phyloP scores from a whole-genome alignment of 2,329 filamentous ascomycete genomes.

The Didymosphaeria variabile region DNA sequence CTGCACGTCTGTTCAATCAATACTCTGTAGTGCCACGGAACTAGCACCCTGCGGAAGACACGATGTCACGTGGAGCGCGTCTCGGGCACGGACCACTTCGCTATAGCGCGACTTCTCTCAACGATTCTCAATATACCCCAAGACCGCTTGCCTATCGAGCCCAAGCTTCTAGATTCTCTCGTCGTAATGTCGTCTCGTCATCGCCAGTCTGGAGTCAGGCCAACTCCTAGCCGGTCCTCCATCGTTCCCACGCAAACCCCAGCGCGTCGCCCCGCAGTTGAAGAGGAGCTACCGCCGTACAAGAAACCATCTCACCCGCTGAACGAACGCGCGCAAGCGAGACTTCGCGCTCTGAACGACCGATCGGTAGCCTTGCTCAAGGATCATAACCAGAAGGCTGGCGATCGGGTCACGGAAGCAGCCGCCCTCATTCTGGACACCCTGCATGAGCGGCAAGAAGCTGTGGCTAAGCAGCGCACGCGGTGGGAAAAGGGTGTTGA shows the following conservation, averaged over 20 bases:
- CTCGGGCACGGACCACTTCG: not conserved
- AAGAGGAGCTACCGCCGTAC: conserved; percentile 58
- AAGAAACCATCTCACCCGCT: conserved; percentile 63
- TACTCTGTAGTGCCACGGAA: too few species aligned
- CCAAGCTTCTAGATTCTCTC: not conserved
- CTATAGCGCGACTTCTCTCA: not conserved
- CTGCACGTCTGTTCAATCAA: too few species aligned
- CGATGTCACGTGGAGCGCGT: conserved; percentile 14
- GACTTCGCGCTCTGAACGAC: conserved; percentile 57
- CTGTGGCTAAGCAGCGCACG: conserved; percentile 44
- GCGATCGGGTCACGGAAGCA: conserved; percentile 56
- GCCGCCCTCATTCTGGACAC: conserved; percentile 67
- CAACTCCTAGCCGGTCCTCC: conserved; percentile 25
- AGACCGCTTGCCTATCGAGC: not conserved
- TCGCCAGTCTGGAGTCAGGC: conserved; percentile 28
- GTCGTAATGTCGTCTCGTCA: conserved; percentile 34
- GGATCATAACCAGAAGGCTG: conserved; percentile 58
- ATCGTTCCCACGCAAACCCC: conserved; percentile 17
- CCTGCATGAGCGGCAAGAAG: conserved; percentile 52
- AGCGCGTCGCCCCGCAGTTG: conserved; percentile 13
- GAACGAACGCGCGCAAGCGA: conserved; percentile 55
- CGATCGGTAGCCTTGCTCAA: conserved; percentile 57
- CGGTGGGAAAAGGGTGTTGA: conserved; percentile 47
- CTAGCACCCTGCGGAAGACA: not conserved
- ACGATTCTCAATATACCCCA: not conserved